These are phyloP conservation scores for Gamarada debralockiae DNA, from an alignment of 495 filamentous ascomycete genomes.

Conservation along the genomic window DNA sequence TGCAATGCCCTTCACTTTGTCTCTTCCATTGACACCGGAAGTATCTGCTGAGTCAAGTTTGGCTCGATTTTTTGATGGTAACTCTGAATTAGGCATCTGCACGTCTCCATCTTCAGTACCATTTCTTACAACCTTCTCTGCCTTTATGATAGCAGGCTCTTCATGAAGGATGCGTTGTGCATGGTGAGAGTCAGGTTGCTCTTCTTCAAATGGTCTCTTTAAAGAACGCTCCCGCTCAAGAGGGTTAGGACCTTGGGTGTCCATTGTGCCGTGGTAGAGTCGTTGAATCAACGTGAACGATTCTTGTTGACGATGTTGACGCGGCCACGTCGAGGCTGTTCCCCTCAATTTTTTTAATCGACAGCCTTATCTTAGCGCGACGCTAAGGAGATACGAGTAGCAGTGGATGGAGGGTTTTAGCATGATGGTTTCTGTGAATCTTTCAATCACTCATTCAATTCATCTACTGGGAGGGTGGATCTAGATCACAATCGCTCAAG, in stretches of 20 bases:
- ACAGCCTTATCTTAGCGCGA: constrained; percentile 1
- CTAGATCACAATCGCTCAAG: too few relatives aligned
- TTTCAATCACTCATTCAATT: too few relatives aligned
- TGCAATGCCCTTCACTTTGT: constrained; percentile 64
- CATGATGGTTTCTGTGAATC: too few relatives aligned
- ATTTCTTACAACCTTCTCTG: constrained; percentile 31
- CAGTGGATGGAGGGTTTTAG: too few relatives aligned
- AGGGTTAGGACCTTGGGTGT: background rate
- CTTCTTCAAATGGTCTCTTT: constrained; percentile 14
- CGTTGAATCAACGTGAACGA: background rate
- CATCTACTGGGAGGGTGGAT: too few relatives aligned
- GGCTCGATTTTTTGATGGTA: constrained; percentile 30
- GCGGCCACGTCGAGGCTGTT: background rate
- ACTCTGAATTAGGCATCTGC: constrained; percentile 25
- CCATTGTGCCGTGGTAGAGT: background rate
- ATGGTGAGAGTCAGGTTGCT: background rate
- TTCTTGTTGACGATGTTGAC: too few relatives aligned
- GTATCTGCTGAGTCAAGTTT: background rate
- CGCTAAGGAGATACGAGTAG: background rate
- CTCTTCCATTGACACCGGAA: constrained; percentile 25
- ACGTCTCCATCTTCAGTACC: constrained; percentile 1
- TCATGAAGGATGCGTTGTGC: constrained; percentile 20
- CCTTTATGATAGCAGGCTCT: constrained; percentile 31
- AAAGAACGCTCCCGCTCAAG: constrained; percentile 11
- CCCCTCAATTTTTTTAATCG: background rate